phyloP scores from a whole-genome alignment of 1,284 basidiomycete genomes.

The Trichosporon sp. region DNA sequence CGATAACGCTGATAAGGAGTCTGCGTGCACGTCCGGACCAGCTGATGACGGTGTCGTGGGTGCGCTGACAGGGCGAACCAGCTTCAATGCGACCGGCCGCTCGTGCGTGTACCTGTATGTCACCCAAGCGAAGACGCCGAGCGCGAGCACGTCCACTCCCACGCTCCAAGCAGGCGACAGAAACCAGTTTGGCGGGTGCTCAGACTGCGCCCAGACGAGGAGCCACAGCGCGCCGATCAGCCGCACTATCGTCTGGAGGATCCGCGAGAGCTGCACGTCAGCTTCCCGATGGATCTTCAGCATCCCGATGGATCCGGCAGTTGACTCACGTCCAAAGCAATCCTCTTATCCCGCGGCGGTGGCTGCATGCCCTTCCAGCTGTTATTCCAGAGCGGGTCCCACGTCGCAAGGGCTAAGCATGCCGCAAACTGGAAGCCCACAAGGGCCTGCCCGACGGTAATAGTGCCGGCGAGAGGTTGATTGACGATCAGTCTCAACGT shows the following conservation, averaged over 20 bases:
- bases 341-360: not conserved
- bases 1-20: constrained; percentile 1
- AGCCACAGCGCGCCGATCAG: not conserved
- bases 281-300: not conserved
- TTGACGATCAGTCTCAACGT: not conserved
- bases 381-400: not conserved
- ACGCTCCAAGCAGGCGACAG: not conserved
- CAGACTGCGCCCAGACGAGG: not conserved
- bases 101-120: not conserved
- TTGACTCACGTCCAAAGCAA: not conserved
- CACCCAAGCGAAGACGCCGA: not conserved
- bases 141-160: not conserved
- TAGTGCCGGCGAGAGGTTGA: not conserved
- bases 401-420: not conserved
- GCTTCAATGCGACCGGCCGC: constrained; percentile 9
- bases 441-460: not conserved
- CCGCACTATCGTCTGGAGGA: not conserved
- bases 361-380: not conserved
- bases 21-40: not conserved
- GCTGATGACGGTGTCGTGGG: not conserved
- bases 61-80: not conserved
- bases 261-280: not conserved
- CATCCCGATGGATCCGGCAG: not conserved
- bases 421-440: not conserved
- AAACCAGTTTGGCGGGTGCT: not conserved